Conservation (phyloP, 2,329 filamentous ascomycete genomes). For the Phyllachora maydis region DNA sequence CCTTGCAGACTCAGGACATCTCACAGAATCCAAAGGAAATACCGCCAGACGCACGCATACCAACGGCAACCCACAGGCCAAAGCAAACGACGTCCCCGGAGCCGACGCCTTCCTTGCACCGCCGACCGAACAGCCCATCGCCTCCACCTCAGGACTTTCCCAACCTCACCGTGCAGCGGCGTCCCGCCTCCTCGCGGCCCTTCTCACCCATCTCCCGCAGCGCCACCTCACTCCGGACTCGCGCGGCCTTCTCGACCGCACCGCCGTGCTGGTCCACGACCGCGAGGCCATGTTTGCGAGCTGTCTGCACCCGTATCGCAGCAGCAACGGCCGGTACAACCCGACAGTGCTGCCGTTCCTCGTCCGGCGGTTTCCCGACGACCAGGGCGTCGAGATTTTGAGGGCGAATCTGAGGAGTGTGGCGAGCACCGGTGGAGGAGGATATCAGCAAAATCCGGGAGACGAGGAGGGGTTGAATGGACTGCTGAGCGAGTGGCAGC, state of each 20-base stretch:
- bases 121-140: constrained; percentile 9
- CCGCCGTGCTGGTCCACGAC: constrained; percentile 50
- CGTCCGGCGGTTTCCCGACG: constrained; percentile 38
- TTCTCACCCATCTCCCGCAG: constrained; percentile 44
- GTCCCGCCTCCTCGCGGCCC: constrained; percentile 33
- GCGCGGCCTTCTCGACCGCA: constrained; percentile 60
- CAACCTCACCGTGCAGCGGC: constrained; percentile 40
- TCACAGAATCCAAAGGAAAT: constrained; percentile 18
- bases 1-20: constrained; percentile 28
- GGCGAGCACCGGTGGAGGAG: too few species aligned
- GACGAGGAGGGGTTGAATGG: constrained; percentile 10
- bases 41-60: constrained; percentile 4
- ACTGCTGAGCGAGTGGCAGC: constrained; percentile 5
- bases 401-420: constrained; percentile 38
- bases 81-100: constrained; percentile 32
- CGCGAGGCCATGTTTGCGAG: constrained; percentile 61
- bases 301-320: constrained; percentile 55
- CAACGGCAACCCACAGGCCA: constrained; percentile 15
- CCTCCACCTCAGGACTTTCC: constrained; percentile 19
- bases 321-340: constrained; percentile 39
- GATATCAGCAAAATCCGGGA: too few species aligned
- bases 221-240: constrained; percentile 47
- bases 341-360: constrained; percentile 68
- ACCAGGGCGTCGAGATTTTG: constrained; percentile 51
- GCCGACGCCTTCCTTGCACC: constrained; percentile 47